Conservation (phyloP, 768 basidiomycete species). For the Boletus bicolor region DNA sequence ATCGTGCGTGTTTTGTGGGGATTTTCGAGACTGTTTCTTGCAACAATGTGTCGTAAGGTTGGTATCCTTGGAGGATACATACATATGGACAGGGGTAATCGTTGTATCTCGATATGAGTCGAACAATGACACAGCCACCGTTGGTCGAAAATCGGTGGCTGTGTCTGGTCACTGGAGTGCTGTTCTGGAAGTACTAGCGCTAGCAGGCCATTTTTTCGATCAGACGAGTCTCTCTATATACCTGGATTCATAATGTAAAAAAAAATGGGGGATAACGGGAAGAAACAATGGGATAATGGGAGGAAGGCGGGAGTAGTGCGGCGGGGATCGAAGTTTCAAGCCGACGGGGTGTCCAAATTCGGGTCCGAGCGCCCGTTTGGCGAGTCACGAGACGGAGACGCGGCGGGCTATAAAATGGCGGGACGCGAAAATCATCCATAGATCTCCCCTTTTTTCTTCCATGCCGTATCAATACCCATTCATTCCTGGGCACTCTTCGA, state of each 20-base stretch:
- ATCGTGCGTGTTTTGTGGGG: no score
- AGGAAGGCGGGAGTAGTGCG: neutral
- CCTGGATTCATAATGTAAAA: no score
- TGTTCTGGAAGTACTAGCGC: no score
- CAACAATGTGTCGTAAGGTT: no score
- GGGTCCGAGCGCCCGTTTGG: constrained; percentile 17
- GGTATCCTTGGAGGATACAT: neutral
- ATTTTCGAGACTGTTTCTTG: no score
- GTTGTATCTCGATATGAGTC: neutral
- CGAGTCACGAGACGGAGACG: constrained; percentile 24
- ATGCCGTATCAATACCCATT: constrained; percentile 53
- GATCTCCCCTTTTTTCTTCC: constrained; percentile 31
- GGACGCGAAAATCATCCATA: constrained; percentile 14
- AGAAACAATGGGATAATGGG: neutral
- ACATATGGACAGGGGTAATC: neutral
- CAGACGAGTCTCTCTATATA: no score
- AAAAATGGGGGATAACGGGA: no score
- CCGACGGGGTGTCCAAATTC: neutral
- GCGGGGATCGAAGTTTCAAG: constrained; percentile 7
- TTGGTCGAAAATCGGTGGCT: neutral
- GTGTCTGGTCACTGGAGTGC: neutral
- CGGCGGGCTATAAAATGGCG: constrained; percentile 32
- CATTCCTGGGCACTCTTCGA: constrained; percentile 45
- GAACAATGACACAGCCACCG: constrained; percentile 4
- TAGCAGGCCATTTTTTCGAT: no score